Evolutionary conservation across 2,329 filamentous ascomycete species (phyloP), one percentile per base, ranked within the genome.

Genomic region (Calonectria fujianensis): DNA sequence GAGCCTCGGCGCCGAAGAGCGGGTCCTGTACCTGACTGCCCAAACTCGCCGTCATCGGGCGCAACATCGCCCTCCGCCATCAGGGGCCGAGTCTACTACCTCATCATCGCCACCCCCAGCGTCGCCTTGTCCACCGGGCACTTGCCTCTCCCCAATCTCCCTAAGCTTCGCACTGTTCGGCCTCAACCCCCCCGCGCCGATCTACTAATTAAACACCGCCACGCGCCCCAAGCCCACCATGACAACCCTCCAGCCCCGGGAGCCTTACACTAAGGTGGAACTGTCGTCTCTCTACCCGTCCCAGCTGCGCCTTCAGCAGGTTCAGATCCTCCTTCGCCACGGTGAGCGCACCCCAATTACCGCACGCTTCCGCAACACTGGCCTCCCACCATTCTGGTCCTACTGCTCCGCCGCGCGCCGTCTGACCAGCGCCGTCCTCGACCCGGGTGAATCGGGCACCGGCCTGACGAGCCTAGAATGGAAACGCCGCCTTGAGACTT

Each of bases 271-370:
- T 57, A 87, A 93, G 78, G 93, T 95, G 74, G 96, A 98, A 89
- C 91, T 98, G 65, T 88, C 90, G 54, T 88, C 89, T 81, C 92
- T 98, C 74, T 99, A 98, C 86, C 97, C 97, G 1, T 86, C 92
- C 70, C 88, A 90, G 57, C 89, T 99, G 74, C 91, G 96, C 83
- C 91, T 99, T 45, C 94, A 97, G 83, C 92, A 97, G 74, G 97
- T 98, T 65, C 97, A 99, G 87, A 90, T 98, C 80, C 91, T 96
- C 76, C 90, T 96, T 81, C 93, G 94, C 73, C 94, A 96, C 85
- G 94, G 94, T 86, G 91, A 93, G 87, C 93, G 96, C 73, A 96
- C 94, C 10, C 96, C 96, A 35, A 94, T 98, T 35, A 94, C 92
- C 73, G 90, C 94, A n/a, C 94, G 97, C 50, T 98, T 99, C 84